These are phyloP conservation scores for Microstroma glucosiphilum DNA, from an alignment of 1,284 basidiomycete genomes.

Conservation along the genomic window DNA sequence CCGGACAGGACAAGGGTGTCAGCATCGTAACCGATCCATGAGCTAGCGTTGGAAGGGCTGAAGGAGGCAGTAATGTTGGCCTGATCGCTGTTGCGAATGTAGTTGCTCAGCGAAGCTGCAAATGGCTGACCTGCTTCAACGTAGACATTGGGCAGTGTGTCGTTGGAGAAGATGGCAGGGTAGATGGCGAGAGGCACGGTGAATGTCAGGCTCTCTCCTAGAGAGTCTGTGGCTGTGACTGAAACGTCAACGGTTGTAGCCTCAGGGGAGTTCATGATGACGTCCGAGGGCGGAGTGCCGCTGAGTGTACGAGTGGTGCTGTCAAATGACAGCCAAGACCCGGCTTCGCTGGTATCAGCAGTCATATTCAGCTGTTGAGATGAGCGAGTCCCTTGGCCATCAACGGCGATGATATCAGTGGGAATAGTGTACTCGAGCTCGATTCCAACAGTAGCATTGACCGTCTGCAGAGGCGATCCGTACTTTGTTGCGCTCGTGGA, in stretches of 20 bases:
- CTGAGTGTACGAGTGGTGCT: conserved; percentile 58
- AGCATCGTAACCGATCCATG: conserved; percentile 11
- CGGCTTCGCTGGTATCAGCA: conserved; percentile 54
- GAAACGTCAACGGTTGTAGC: conserved; percentile 55
- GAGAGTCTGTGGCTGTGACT: conserved; percentile 56
- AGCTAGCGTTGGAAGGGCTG: conserved; percentile 11
- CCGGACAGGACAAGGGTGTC: conserved; percentile 8
- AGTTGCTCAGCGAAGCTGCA: conserved; percentile 20
- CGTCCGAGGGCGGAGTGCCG: conserved; percentile 59
- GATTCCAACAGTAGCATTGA: conserved; percentile 59
- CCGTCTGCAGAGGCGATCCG: conserved; percentile 40
- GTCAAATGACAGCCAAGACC: conserved; percentile 65
- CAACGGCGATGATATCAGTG: conserved; percentile 58
- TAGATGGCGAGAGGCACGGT: conserved; percentile 62
- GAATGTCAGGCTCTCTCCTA: conserved; percentile 54
- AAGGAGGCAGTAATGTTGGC: conserved; percentile 1
- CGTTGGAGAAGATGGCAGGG: conserved; percentile 64
- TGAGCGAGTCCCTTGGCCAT: conserved; percentile 53
- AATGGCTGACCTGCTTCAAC: conserved; percentile 21
- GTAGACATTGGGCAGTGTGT: conserved; percentile 55
- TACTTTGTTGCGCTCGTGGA: conserved; percentile 13
- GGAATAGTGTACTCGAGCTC: conserved; percentile 46
- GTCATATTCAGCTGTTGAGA: conserved; percentile 37
- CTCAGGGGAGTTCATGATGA: conserved; percentile 23
- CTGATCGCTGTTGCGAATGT: conserved; percentile 12